Evolutionary conservation across 1,284 basidiomycete species (phyloP).

Genomic region (Neolentinus lepideus): DNA sequence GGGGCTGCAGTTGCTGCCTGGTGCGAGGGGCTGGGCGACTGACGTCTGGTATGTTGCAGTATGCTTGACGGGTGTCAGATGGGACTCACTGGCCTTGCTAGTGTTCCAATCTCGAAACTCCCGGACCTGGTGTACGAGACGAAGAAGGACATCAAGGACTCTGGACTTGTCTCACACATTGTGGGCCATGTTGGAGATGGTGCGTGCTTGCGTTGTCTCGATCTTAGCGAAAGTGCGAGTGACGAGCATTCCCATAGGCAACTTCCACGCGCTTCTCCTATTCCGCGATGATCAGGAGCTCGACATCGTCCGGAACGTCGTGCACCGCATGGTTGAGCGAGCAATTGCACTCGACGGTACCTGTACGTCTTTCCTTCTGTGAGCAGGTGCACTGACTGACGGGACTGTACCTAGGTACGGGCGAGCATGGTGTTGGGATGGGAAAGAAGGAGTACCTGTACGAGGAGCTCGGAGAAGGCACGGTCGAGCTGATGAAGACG

Average conservation of each 20-base stretch:
- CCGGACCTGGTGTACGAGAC: constrained; percentile 74
- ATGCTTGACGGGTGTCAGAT: neutral
- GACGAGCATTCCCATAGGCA: constrained; percentile 26
- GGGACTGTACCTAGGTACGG: constrained; percentile 41
- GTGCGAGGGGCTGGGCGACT: constrained; percentile 67
- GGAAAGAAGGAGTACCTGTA: constrained; percentile 74
- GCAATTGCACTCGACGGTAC: constrained; percentile 76
- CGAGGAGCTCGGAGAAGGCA: constrained; percentile 76
- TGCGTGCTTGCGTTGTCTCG: constrained; percentile 26
- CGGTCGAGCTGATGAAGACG: constrained; percentile 79
- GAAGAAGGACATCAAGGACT: constrained; percentile 57
- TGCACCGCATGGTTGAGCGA: constrained; percentile 62
- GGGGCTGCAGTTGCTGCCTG: constrained; percentile 59
- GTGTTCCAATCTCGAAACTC: constrained; percentile 77
- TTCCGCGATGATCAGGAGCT: constrained; percentile 60
- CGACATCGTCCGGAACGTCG: constrained; percentile 39
- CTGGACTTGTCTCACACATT: constrained; percentile 58
- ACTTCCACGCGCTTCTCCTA: constrained; percentile 51
- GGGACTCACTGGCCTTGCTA: constrained; percentile 14
- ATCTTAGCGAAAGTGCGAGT: neutral
- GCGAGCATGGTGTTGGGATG: constrained; percentile 87
- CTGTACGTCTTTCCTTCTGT: constrained; percentile 33
- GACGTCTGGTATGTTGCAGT: constrained; percentile 70
- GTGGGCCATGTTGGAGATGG: constrained; percentile 87
- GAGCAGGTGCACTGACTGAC: neutral